Conservation (phyloP, 306 rosid species). For the Psophocarpus tetragonolobus region DNA sequence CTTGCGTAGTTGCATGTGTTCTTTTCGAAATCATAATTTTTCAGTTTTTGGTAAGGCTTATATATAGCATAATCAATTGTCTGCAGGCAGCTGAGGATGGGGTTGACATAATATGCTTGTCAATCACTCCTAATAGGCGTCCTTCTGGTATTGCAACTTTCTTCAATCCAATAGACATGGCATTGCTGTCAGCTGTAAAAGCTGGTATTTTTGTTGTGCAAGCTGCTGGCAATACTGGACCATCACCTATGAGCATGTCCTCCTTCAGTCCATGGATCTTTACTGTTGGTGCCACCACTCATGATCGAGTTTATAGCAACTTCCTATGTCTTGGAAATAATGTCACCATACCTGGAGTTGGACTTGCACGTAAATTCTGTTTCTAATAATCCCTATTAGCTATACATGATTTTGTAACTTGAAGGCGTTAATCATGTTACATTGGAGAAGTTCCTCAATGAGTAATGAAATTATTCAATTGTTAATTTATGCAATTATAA, state of each 20-base stretch:
- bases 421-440: background rate
- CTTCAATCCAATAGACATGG: slow-evolving; percentile 98
- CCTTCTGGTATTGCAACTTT: slow-evolving; percentile 91
- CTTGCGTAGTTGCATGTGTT: background rate
- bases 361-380: slow-evolving; percentile 83
- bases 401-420: slow-evolving; percentile 13
- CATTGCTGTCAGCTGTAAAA: slow-evolving; percentile 85
- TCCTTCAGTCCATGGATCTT: slow-evolving; percentile 98
- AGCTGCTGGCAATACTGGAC: slow-evolving; percentile 99
- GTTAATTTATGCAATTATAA: slow-evolving; percentile 19
- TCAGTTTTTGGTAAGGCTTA: slow-evolving; percentile 16
- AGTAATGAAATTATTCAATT: background rate
- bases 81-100: slow-evolving; percentile 94
- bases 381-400: slow-evolving; percentile 26
- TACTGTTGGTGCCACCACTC: slow-evolving; percentile 90
- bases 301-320: slow-evolving; percentile 79
- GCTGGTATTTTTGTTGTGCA: slow-evolving; percentile 96
- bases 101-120: slow-evolving; percentile 87
- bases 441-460: background rate
- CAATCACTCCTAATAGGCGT: slow-evolving; percentile 93
- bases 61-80: slow-evolving; percentile 20
- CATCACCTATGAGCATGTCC: slow-evolving; percentile 90
- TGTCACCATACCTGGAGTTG: slow-evolving; percentile 75
- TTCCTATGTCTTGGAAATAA: slow-evolving; percentile 87
- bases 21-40: background rate